Conservation (phyloP, 768 basidiomycete genomes). For the Saitozyma sp. region DNA sequence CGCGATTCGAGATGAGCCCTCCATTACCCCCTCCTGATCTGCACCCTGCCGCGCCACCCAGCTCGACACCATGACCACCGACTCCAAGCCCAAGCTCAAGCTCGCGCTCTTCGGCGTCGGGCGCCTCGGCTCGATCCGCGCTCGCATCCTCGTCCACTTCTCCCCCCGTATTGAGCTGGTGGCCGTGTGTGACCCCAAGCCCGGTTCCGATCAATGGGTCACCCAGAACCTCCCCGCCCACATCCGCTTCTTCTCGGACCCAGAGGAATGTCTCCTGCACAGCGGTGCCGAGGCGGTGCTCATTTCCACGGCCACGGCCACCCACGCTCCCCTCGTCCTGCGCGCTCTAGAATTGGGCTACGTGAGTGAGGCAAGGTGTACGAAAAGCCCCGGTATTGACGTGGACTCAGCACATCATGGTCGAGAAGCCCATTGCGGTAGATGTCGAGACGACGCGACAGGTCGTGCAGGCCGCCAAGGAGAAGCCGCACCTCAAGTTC, state of each 20-base stretch:
- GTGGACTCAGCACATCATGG: constrained; percentile 11
- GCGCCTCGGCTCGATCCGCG: constrained; percentile 1
- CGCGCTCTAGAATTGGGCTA: background rate
- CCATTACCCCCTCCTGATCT: too few relatives aligned
- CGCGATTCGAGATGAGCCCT: too few relatives aligned
- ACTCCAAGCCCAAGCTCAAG: background rate
- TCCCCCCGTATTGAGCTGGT: background rate
- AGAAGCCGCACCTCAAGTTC: constrained; percentile 9
- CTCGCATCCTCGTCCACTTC: background rate
- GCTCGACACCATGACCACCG: too few relatives aligned
- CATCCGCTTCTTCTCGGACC: too few relatives aligned
- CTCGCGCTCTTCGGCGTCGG: constrained; percentile 3
- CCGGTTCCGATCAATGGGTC: too few relatives aligned
- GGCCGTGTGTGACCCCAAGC: background rate
- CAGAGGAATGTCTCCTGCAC: too few relatives aligned
- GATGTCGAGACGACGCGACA: constrained; percentile 7
- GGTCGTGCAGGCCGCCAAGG: constrained; percentile 4
- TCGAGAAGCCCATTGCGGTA: constrained; percentile 22
- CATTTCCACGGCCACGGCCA: background rate
- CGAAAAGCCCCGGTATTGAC: too few relatives aligned
- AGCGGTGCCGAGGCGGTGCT: too few relatives aligned
- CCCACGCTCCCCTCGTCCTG: background rate
- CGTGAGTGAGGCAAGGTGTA: background rate
- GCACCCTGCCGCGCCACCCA: too few relatives aligned
- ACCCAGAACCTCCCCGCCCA: too few relatives aligned